Base-by-base conservation (phyloP, 2,329 filamentous ascomycete genomes). In the Piedraia hortae region DNA sequence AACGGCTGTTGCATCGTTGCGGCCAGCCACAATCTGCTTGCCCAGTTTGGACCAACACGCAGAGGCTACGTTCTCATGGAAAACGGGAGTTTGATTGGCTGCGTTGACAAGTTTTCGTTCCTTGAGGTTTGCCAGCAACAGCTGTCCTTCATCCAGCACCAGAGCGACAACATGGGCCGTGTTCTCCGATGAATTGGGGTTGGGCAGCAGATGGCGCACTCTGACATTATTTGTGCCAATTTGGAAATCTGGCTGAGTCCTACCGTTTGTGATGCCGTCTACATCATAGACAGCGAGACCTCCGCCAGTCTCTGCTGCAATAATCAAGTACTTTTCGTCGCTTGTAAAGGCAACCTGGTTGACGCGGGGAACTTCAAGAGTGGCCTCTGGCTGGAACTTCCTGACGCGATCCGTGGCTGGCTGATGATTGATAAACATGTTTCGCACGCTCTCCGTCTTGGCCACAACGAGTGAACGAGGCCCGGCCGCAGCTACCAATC, bases 21-120 rank as follows among this genome's bases (percentile, higher is more conserved):
- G 53, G 9, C 88, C 85, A 32, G 75, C 80, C 19, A 89, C 68
- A 19, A 97, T 53, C 41, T 93, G 82, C 43, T 90, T 97, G 20
- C 85, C 85, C 41, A 69, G 75, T 28, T 64, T 70, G 43, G 85
- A 97, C 85, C 88, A 97, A 25, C 73, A 69, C 4, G 75, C 59
- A 36, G 72, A 85, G 39, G 68, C 78, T 13, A 89, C 80, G 21
- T 71, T 67, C 13, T 59, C 53, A 36, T 68, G 74, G 30, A 89
- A 51, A 1, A 67, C 50, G 36, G 51, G 57, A 15, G 29, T 33
- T 1, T 73, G 74, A 31, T 62, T 63, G 10, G 54, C 35, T 1
- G 61, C 60, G 15, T 51, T 48, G 5, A 58, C 41, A 19, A 77
- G 54, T 18, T 49, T 54, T 21, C 59, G 56, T 16, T 67, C 59